phyloP scores from a whole-genome alignment of 2,329 filamentous ascomycete species.

The Rugonectria rugulosa region DNA sequence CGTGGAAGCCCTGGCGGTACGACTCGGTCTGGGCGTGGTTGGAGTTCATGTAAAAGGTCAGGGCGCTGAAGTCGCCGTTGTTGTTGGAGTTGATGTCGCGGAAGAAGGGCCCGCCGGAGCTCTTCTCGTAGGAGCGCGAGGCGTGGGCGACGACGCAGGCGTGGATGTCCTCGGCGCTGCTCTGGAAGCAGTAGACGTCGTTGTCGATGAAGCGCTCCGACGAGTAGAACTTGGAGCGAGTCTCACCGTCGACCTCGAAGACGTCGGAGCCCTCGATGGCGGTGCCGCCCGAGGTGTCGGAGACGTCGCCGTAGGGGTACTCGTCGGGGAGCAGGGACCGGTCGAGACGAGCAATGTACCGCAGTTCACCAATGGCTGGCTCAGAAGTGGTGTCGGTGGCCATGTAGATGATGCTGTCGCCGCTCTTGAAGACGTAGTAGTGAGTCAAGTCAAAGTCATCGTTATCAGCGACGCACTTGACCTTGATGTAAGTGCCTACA shows the following conservation, averaged over 20 bases:
- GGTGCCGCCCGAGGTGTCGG: constrained; percentile 60
- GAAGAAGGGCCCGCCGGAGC: constrained; percentile 72
- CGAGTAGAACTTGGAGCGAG: constrained; percentile 75
- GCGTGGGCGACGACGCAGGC: constrained; percentile 65
- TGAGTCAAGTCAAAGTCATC: constrained; percentile 58
- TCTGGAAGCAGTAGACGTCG: constrained; percentile 67
- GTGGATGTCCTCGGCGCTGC: constrained; percentile 55
- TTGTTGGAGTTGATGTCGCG: constrained; percentile 73
- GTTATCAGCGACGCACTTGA: constrained; percentile 66
- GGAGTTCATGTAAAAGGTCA: constrained; percentile 76
- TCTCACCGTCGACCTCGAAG: constrained; percentile 67
- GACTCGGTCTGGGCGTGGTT: constrained; percentile 68
- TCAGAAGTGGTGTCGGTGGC: constrained; percentile 68
- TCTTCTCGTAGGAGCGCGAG: constrained; percentile 60
- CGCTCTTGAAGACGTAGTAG: constrained; percentile 67
- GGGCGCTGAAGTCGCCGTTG: constrained; percentile 61
- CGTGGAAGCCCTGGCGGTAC: constrained; percentile 69
- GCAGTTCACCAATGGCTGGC: constrained; percentile 65
- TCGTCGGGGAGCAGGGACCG: constrained; percentile 58
- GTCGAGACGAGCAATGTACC: constrained; percentile 69
- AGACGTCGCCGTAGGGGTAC: constrained; percentile 61
- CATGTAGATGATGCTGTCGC: constrained; percentile 67
- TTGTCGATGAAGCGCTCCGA: constrained; percentile 75
- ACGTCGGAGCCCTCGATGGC: constrained; percentile 67
- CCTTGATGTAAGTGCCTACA: constrained; percentile 60